phyloP scores from a whole-genome alignment of 192 early-diverging fungal genomes.

The Coemansia sp. region DNA sequence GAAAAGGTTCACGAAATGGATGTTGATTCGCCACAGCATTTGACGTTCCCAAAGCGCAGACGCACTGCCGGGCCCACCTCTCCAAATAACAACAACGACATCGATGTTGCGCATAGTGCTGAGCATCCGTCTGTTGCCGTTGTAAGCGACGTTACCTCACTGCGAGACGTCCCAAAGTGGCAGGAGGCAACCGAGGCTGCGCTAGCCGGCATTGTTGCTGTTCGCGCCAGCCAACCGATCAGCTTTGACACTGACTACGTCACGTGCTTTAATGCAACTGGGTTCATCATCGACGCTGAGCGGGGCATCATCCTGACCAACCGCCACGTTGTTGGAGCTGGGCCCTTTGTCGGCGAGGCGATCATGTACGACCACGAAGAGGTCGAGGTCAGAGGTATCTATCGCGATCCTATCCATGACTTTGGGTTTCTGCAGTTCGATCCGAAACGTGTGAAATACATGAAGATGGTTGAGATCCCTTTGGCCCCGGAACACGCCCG shows the following conservation, averaged over 20 bases:
- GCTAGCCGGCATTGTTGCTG: slow-evolving; percentile 44
- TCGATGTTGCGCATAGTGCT: neutral
- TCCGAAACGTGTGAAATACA: slow-evolving; percentile 65
- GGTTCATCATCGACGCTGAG: slow-evolving; percentile 75
- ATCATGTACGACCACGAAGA: slow-evolving; percentile 76
- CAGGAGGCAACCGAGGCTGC: slow-evolving; percentile 31
- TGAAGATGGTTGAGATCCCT: slow-evolving; percentile 65
- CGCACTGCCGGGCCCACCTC: slow-evolving; percentile 7
- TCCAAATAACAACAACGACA: slow-evolving; percentile 1
- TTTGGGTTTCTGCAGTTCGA: slow-evolving; percentile 83
- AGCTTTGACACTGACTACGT: slow-evolving; percentile 38
- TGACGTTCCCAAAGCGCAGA: slow-evolving; percentile 14
- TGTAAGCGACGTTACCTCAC: slow-evolving; percentile 8
- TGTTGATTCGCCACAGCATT: slow-evolving; percentile 1
- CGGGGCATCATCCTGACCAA: slow-evolving; percentile 77
- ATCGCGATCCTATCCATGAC: slow-evolving; percentile 82
- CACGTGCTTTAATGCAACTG: slow-evolving; percentile 57
- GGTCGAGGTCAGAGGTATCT: slow-evolving; percentile 68
- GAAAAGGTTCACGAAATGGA: slow-evolving; percentile 9
- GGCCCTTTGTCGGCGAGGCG: slow-evolving; percentile 73
- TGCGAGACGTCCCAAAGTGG: slow-evolving; percentile 33
- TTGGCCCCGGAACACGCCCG: slow-evolving; percentile 68
- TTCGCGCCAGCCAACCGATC: slow-evolving; percentile 34
- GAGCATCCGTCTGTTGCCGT: slow-evolving; percentile 6
- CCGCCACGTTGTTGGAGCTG: slow-evolving; percentile 74